Percentiles rank a stretch among this genome's conserved stretches.
Conservation (phyloP, 2,329 filamentous ascomycete species). For the Chalara sp. region DNA sequence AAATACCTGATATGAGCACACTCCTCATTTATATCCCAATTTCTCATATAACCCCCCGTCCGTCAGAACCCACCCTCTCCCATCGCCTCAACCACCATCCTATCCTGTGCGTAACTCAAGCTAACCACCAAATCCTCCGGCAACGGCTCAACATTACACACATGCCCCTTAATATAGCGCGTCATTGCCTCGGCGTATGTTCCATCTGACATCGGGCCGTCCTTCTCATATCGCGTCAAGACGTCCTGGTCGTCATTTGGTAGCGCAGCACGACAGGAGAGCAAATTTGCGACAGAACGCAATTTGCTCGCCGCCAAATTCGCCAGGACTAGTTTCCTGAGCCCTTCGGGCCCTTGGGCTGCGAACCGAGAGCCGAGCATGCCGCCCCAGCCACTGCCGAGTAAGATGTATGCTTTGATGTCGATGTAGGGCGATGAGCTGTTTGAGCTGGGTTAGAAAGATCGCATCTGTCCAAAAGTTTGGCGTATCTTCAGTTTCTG, state of each 20-base stretch:
- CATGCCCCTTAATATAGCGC: slow-evolving; percentile 1
- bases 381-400: slow-evolving; percentile 4
- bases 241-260: slow-evolving; percentile 1
- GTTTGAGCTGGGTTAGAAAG: slow-evolving; percentile 41
- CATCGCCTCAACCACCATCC: not conserved
- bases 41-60: no score
- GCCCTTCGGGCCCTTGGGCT: not conserved
- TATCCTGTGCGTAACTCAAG: not conserved
- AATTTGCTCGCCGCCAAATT: not conserved
- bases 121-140: slow-evolving; percentile 2
- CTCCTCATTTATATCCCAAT: no score
- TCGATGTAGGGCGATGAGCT: slow-evolving; percentile 15
- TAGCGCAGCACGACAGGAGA: not conserved
- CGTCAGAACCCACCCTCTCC: not conserved
- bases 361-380: slow-evolving; percentile 1
- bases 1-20: no score
- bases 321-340: slow-evolving; percentile 1
- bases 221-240: not conserved
- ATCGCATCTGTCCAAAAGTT: slow-evolving; percentile 38
- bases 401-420: not conserved
- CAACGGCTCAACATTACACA: not conserved
- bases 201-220: not conserved
- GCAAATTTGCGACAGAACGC: not conserved
- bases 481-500: slow-evolving; percentile 34
- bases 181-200: not conserved